Evolutionary conservation across 768 basidiomycete species (phyloP).

Genomic region (Macrolepiota dolichaula): DNA sequence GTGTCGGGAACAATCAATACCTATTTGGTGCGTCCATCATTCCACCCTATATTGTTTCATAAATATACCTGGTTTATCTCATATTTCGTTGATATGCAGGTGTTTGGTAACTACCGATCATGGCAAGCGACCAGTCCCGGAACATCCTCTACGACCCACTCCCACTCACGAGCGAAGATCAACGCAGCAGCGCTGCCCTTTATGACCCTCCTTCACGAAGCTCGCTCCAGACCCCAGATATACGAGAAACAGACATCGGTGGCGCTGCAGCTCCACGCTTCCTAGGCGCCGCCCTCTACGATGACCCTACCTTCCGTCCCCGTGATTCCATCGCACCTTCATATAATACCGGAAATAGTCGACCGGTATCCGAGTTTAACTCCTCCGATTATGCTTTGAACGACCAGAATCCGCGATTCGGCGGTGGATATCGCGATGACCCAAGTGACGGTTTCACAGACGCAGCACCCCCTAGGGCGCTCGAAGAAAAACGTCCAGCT

Average conservation of each 20-base stretch:
- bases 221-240: slow-evolving; percentile 34
- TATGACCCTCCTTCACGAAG: slow-evolving; percentile 50
- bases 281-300: slow-evolving; percentile 50
- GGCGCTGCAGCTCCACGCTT: slow-evolving; percentile 57
- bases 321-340: slow-evolving; percentile 62
- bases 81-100: neutral
- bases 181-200: slow-evolving; percentile 29
- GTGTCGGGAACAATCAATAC: slow-evolving; percentile 1
- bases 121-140: slow-evolving; percentile 27
- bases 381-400: slow-evolving; percentile 67
- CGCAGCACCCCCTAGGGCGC: slow-evolving; percentile 34
- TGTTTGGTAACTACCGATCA: slow-evolving; percentile 25
- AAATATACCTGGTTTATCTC: neutral
- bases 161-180: slow-evolving; percentile 49
- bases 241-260: slow-evolving; percentile 32
- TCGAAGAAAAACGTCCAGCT: slow-evolving; percentile 60
- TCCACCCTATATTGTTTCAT: neutral
- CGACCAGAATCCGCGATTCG: slow-evolving; percentile 32
- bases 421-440: slow-evolving; percentile 56
- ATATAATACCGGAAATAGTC: slow-evolving; percentile 34
- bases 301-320: slow-evolving; percentile 32
- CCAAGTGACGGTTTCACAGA: slow-evolving; percentile 38
- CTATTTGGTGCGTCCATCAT: slow-evolving; percentile 2
- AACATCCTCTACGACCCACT: slow-evolving; percentile 54
- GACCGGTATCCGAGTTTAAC: slow-evolving; percentile 44